Evolutionary conservation across 441 rosid species (phyloP).

Genomic region (Pelargonium citronellum): DNA sequence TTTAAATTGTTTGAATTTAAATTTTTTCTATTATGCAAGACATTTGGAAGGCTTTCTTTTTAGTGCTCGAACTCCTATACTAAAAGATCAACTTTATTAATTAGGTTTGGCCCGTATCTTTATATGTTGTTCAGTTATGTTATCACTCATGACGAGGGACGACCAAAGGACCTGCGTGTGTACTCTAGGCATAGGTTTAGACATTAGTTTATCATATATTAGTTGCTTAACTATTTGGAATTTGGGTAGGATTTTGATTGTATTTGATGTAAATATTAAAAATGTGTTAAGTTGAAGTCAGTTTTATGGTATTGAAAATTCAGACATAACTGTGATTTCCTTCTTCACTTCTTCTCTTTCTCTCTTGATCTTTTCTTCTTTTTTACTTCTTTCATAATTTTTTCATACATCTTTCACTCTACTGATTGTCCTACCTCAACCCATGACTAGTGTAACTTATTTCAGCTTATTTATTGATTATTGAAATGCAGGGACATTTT

Average conservation of each 20-base stretch:
- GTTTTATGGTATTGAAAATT: too few relatives aligned
- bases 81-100: neutral
- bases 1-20: neutral
- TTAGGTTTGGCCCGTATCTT: neutral
- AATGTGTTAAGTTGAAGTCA: too few relatives aligned
- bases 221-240: too few relatives aligned
- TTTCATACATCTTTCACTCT: too few relatives aligned
- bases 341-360: neutral
- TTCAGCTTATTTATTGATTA: conserved; percentile 22
- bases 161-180: too few relatives aligned
- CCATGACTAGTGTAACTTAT: neutral
- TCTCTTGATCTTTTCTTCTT: neutral
- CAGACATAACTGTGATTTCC: neutral
- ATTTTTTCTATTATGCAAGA: neutral
- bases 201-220: too few relatives aligned
- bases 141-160: neutral
- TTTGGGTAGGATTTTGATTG: too few relatives aligned
- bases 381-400: neutral
- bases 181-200: too few relatives aligned
- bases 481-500: conserved; percentile 77
- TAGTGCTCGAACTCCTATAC: neutral
- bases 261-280: too few relatives aligned
- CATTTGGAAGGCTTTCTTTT: neutral
- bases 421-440: too few relatives aligned
- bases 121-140: neutral